phyloP scores from a whole-genome alignment of 352 stramenopile species.

The Hyaloperonospora brassicae region DNA sequence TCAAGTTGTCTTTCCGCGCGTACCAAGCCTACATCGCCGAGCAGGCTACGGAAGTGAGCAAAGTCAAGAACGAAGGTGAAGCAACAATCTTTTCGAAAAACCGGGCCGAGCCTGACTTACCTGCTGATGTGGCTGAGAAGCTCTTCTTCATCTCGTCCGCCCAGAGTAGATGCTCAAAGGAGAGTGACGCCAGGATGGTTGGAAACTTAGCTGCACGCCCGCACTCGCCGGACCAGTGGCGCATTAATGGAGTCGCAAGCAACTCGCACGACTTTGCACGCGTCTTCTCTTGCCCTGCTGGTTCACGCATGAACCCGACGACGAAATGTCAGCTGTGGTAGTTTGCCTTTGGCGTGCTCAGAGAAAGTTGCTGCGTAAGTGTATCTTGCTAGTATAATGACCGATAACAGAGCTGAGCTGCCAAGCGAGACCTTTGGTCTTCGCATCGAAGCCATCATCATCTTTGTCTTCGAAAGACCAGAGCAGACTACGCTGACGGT shows the following conservation, averaged over 20 bases:
- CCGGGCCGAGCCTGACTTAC: slow-evolving; percentile 15
- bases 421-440: slow-evolving; percentile 20
- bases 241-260: slow-evolving; percentile 70
- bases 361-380: slow-evolving; percentile 19
- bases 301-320: too few relatives aligned
- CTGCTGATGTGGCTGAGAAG: too few relatives aligned
- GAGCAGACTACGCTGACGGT: slow-evolving; percentile 42
- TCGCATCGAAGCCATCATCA: slow-evolving; percentile 15
- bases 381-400: slow-evolving; percentile 5
- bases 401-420: slow-evolving; percentile 13
- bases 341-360: slow-evolving; percentile 10
- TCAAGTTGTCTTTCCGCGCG: too few relatives aligned
- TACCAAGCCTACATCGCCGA: too few relatives aligned
- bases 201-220: slow-evolving; percentile 43
- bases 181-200: slow-evolving; percentile 46
- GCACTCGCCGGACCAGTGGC: slow-evolving; percentile 63
- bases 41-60: slow-evolving; percentile 16
- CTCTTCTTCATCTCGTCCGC: too few relatives aligned
- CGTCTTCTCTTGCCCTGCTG: slow-evolving; percentile 51
- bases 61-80: slow-evolving; percentile 17
- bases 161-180: slow-evolving; percentile 62
- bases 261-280: slow-evolving; percentile 65
- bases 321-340: slow-evolving; percentile 81
- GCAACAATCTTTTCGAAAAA: slow-evolving; percentile 9
- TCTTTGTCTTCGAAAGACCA: slow-evolving; percentile 9